A percentile compares a stretch with the other conserved stretches of the same genome.
Conservation (phyloP, 148 eudicot species). For the Vaccinium myrtillus region DNA sequence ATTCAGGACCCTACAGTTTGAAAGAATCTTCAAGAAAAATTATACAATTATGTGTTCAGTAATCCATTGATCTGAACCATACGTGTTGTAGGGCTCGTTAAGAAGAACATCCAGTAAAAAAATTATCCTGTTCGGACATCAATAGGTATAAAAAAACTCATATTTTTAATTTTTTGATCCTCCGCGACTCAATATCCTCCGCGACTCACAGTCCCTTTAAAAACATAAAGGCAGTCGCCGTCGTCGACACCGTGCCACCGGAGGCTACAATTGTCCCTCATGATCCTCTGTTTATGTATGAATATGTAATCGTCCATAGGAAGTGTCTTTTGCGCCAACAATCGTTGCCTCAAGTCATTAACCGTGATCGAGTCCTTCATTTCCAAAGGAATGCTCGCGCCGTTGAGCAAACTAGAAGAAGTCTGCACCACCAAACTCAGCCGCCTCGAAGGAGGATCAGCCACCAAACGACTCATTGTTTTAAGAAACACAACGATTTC, state of each 20-base stretch:
- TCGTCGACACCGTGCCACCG: slow-evolving; percentile 80
- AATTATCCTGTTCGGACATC: too few relatives aligned
- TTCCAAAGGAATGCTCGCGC: slow-evolving; percentile 67
- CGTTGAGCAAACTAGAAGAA: slow-evolving; percentile 59
- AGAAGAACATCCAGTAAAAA: too few relatives aligned
- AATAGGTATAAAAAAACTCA: too few relatives aligned
- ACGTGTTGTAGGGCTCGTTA: too few relatives aligned
- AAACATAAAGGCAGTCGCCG: slow-evolving; percentile 61
- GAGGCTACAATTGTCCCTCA: slow-evolving; percentile 69
- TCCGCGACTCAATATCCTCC: slow-evolving; percentile 25
- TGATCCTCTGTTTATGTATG: slow-evolving; percentile 91
- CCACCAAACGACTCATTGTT: slow-evolving; percentile 45
- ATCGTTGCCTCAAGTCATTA: slow-evolving; percentile 44
- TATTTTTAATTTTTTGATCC: too few relatives aligned
- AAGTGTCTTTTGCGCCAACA: slow-evolving; percentile 43
- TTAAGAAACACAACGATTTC: slow-evolving; percentile 61
- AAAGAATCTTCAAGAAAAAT: too few relatives aligned
- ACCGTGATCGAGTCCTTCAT: slow-evolving; percentile 68
- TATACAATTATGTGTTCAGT: too few relatives aligned
- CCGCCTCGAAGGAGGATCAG: slow-evolving; percentile 56
- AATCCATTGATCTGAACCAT: too few relatives aligned
- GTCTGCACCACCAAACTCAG: slow-evolving; percentile 73
- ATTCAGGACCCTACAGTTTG: too few relatives aligned
- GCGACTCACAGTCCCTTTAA: slow-evolving; percentile 66
- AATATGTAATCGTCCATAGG: slow-evolving; percentile 85